Conservation (phyloP, 768 basidiomycete genomes). For the Amanita thiersii region DNA sequence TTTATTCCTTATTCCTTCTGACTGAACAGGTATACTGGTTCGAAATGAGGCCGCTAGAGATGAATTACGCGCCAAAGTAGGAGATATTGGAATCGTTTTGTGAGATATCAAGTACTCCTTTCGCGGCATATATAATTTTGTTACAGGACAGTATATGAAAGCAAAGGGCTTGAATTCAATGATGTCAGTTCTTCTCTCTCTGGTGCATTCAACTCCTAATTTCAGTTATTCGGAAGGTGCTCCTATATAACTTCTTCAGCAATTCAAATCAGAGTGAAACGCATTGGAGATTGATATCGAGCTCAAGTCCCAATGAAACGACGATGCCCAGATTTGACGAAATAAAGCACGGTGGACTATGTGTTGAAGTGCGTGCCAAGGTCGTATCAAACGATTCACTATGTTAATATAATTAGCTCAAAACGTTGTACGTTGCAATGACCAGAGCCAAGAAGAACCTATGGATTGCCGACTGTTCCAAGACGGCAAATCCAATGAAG, state of each 20-base stretch:
- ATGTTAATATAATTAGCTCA: constrained; percentile 33
- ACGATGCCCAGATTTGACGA: constrained; percentile 39
- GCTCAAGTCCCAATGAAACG: constrained; percentile 19
- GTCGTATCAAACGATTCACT: background rate
- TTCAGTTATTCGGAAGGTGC: constrained; percentile 36
- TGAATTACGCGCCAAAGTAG: constrained; percentile 40
- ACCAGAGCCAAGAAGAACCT: constrained; percentile 63
- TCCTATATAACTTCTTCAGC: constrained; percentile 69
- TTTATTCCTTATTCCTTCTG: background rate
- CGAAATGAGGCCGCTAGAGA: constrained; percentile 48
- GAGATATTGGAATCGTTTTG: constrained; percentile 54
- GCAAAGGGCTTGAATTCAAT: constrained; percentile 62
- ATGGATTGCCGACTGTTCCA: constrained; percentile 61
- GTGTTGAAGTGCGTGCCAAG: constrained; percentile 39
- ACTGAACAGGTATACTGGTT: constrained; percentile 53
- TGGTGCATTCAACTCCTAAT: background rate
- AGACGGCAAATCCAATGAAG: constrained; percentile 47
- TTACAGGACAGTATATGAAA: constrained; percentile 47
- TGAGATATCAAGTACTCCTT: constrained; percentile 19
- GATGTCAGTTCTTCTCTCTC: constrained; percentile 30
- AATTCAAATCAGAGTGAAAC: constrained; percentile 43
- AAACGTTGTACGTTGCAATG: constrained; percentile 62
- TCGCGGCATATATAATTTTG: background rate
- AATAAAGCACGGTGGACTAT: constrained; percentile 43
- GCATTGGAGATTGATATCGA: constrained; percentile 56